These are phyloP conservation scores for Phytophthora fragariaefolia DNA, from an alignment of 352 stramenopile genomes.

Conservation along the genomic window DNA sequence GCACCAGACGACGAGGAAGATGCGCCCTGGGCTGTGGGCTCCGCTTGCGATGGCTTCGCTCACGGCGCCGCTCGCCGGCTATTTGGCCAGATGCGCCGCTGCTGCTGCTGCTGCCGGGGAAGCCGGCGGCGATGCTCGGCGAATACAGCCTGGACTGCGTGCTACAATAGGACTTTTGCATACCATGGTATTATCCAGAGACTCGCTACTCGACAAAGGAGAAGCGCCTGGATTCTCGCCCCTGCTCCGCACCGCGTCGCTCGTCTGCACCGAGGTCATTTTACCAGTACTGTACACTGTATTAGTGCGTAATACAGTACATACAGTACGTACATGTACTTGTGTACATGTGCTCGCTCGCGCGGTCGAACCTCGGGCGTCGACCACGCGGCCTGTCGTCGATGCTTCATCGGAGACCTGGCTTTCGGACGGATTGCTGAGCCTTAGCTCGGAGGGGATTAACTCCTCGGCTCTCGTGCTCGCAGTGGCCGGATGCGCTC, in stretches of 20 bases:
- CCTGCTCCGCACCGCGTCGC: slow-evolving; percentile 26
- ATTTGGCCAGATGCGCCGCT: neutral
- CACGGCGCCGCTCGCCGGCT: neutral
- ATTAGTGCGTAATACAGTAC: too few species aligned
- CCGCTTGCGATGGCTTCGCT: slow-evolving; percentile 22
- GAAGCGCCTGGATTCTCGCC: slow-evolving; percentile 28
- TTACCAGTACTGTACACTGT: too few species aligned
- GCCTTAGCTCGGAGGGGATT: neutral
- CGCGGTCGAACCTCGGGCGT: too few species aligned
- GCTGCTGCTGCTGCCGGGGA: slow-evolving; percentile 9
- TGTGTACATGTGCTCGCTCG: slow-evolving; percentile 2
- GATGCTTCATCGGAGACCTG: neutral
- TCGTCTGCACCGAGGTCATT: slow-evolving; percentile 19
- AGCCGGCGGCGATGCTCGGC: slow-evolving; percentile 16
- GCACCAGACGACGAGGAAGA: slow-evolving; percentile 30
- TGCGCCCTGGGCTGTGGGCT: slow-evolving; percentile 2
- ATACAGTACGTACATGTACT: too few species aligned
- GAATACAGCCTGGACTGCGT: too few species aligned
- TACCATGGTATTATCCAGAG: too few species aligned
- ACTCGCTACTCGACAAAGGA: neutral
- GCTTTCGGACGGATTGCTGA: neutral
- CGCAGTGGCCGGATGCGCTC: neutral
- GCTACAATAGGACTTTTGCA: too few species aligned
- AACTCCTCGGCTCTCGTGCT: neutral
- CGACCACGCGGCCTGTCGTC: neutral